Conservation (phyloP, 2,329 filamentous ascomycete genomes). For the Fusarium sororula region DNA sequence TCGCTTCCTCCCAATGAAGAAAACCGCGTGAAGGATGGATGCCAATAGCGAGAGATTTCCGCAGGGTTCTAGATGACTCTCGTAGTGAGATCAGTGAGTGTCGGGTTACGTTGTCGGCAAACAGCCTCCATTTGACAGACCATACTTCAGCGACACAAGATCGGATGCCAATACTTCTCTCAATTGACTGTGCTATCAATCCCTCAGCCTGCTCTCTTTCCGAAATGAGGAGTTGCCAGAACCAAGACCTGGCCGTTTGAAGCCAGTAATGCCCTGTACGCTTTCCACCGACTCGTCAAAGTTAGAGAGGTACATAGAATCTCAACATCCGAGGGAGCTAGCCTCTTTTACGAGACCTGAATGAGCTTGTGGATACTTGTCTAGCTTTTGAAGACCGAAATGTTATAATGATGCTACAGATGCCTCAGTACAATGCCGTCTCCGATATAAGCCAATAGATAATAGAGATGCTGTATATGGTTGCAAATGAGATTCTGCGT, state of each 20-base stretch:
- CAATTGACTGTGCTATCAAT: not conserved
- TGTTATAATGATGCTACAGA: not conserved
- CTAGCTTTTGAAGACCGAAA: not conserved
- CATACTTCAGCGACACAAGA: not conserved
- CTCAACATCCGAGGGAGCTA: too few species aligned
- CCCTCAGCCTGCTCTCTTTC: not conserved
- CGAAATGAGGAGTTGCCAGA: not conserved
- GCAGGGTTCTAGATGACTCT: not conserved
- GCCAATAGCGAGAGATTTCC: not conserved
- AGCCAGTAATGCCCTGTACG: too few species aligned
- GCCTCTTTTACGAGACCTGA: not conserved
- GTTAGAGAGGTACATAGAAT: too few species aligned
- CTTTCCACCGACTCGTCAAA: too few species aligned
- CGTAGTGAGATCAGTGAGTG: not conserved
- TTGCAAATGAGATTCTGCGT: not conserved
- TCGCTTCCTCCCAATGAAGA: not conserved
- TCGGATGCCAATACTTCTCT: not conserved
- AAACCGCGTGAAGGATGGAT: not conserved
- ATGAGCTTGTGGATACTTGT: not conserved
- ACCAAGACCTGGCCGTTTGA: not conserved
- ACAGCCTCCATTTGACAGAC: not conserved
- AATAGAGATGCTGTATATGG: not conserved
- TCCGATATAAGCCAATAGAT: not conserved
- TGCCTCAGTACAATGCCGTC: not conserved
- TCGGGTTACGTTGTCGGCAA: not conserved